Conservation (phyloP, 148 eudicot genomes). For the Simmondsia chinensis region DNA sequence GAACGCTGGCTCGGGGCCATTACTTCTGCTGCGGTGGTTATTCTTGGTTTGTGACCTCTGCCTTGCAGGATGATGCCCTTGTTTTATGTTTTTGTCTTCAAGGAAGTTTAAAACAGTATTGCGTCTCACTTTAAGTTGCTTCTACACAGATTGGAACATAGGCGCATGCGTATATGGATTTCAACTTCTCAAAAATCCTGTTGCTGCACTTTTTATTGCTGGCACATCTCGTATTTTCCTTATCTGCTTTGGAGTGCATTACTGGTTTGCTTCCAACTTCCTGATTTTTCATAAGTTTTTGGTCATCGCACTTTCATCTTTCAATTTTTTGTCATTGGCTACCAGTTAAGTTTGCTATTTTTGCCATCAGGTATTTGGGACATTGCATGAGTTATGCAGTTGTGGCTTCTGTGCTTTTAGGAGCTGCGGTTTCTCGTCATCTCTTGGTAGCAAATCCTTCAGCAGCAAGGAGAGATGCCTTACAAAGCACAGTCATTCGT, state of each 20-base stretch:
- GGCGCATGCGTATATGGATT: constrained; percentile 96
- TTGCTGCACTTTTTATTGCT: constrained; percentile 82
- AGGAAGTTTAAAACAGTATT: too few species aligned
- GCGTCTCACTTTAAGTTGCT: too few species aligned
- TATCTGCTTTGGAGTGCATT: constrained; percentile 95
- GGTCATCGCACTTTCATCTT: not conserved
- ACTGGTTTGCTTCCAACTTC: constrained; percentile 55
- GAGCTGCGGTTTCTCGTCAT: constrained; percentile 97
- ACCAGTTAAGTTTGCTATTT: constrained; percentile 5
- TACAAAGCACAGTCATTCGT: constrained; percentile 92
- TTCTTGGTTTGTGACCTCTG: constrained; percentile 56
- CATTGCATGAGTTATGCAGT: constrained; percentile 96
- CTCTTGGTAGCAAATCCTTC: constrained; percentile 77
- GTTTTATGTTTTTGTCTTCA: not conserved
- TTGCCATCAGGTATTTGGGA: constrained; percentile 67
- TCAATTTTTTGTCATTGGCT: not conserved
- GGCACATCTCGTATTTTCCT: constrained; percentile 89
- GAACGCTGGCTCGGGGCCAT: constrained; percentile 91
- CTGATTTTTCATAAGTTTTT: too few species aligned
- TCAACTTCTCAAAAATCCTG: constrained; percentile 81
- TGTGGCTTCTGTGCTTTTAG: constrained; percentile 90
- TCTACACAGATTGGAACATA: constrained; percentile 85
- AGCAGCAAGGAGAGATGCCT: constrained; percentile 96
- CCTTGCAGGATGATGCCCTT: not conserved
- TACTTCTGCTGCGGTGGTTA: constrained; percentile 87